Percentiles rank a stretch among this genome's conserved stretches.
phyloP scores from a whole-genome alignment of 2,329 filamentous ascomycete genomes.

The Beauveria medogensis region DNA sequence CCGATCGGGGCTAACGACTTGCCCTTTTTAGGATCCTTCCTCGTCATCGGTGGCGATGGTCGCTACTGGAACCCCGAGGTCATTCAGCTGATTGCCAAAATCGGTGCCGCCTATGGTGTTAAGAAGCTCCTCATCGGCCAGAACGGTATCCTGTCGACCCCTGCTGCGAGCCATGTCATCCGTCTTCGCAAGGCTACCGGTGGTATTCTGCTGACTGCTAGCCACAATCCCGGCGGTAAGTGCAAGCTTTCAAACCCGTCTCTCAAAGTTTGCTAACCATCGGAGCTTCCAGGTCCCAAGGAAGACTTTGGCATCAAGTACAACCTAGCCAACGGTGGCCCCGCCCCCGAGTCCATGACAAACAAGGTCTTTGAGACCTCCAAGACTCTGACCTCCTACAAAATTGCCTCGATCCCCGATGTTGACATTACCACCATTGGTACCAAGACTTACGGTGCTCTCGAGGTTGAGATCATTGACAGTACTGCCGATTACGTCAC shows the following conservation, averaged over 20 bases:
- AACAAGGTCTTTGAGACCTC: constrained; percentile 96
- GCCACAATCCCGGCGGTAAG: constrained; percentile 95
- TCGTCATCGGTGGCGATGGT: constrained; percentile 96
- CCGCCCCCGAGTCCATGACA: constrained; percentile 90
- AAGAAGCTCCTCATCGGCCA: constrained; percentile 98
- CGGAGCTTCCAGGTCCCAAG: constrained; percentile 58
- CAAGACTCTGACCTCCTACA: constrained; percentile 86
- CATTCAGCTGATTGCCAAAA: constrained; percentile 94
- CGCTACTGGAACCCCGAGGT: constrained; percentile 97
- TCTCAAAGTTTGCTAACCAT: constrained; percentile 6
- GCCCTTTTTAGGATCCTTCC: constrained; percentile 51
- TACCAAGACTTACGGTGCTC: constrained; percentile 69
- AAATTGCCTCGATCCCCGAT: constrained; percentile 79
- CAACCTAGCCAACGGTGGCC: constrained; percentile 93
- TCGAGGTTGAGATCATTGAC: constrained; percentile 94
- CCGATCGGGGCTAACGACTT: constrained; percentile 14
- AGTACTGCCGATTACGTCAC: constrained; percentile 84
- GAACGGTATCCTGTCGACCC: constrained; percentile 92
- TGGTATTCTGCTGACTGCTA: constrained; percentile 92
- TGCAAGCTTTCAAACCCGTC: background rate
- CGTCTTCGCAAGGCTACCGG: constrained; percentile 91
- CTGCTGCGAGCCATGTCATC: constrained; percentile 92
- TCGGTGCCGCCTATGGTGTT: constrained; percentile 91
- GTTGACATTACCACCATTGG: constrained; percentile 79
- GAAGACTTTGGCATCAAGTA: constrained; percentile 99